Evolutionary conservation across 225 moss, liverwort and hornwort genomes (phyloP).

Genomic region (Bryoerythrophyllum caledonicum): DNA sequence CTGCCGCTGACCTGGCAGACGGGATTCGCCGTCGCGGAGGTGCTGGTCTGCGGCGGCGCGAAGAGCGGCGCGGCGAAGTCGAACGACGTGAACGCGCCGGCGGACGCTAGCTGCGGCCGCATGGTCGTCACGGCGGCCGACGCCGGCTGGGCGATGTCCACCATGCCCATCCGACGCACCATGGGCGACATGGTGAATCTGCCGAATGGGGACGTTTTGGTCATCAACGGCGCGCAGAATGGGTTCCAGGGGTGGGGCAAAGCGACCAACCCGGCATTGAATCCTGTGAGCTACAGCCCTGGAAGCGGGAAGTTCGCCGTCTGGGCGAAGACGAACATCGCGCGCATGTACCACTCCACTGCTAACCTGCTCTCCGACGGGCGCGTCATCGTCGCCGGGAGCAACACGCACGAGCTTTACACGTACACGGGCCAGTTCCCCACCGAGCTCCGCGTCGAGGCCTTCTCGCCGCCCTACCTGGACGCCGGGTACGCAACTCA

Average conservation of each 20-base stretch:
- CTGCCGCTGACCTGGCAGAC: constrained; percentile 3
- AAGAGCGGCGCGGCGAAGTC: constrained; percentile 34
- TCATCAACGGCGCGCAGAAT: constrained; percentile 29
- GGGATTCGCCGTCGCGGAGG: constrained; percentile 1
- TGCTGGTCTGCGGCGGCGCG: constrained; percentile 46
- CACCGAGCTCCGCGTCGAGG: constrained; percentile 17
- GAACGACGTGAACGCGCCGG: background rate
- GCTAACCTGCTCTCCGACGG: constrained; percentile 4
- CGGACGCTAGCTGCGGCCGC: background rate
- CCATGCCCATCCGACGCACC: background rate
- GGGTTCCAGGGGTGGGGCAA: constrained; percentile 19
- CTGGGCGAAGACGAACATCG: background rate
- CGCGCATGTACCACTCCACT: background rate
- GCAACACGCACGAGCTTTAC: constrained; percentile 14
- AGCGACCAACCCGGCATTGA: background rate
- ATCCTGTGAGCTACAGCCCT: constrained; percentile 10
- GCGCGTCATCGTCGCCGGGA: background rate
- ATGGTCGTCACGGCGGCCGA: background rate
- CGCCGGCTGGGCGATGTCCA: background rate
- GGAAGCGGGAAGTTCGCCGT: background rate
- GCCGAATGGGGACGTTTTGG: constrained; percentile 1
- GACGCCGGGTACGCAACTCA: background rate
- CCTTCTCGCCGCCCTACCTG: constrained; percentile 12
- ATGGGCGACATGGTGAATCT: constrained; percentile 21
- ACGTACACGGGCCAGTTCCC: background rate